These are phyloP conservation scores for Ceratonia siliqua DNA, from an alignment of 306 rosid species.

Conservation along the genomic window DNA sequence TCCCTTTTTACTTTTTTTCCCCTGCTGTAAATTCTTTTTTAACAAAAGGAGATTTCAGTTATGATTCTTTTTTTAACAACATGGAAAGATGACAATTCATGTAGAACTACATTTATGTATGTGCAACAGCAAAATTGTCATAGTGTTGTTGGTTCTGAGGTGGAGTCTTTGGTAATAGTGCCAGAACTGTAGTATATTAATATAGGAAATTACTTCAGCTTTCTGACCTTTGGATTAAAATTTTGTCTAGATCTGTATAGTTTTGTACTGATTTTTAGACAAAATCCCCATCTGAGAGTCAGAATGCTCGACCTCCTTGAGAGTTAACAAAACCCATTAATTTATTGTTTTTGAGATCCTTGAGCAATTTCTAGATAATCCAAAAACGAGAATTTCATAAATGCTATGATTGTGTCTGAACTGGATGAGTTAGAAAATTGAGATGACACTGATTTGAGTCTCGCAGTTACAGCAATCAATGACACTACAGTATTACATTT, in stretches of 20 bases:
- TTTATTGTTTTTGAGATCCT: neutral
- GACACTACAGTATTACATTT: constrained; percentile 15
- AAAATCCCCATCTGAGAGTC: no score
- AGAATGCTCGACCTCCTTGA: no score
- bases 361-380: neutral
- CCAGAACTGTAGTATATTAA: no score
- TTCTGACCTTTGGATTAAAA: no score
- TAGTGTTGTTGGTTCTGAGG: neutral
- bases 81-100: neutral
- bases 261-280: no score
- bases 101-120: no score
- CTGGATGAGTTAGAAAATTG: neutral
- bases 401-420: neutral
- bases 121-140: neutral
- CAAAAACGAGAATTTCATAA: neutral
- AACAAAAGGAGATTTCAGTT: constrained; percentile 6
- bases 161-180: neutral
- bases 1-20: constrained; percentile 1
- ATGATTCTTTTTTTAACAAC: neutral
- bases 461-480: constrained; percentile 6
- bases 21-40: no score
- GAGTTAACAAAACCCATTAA: no score
- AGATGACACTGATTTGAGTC: constrained; percentile 7
- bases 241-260: no score
- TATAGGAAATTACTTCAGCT: no score